These are phyloP conservation scores for Apiosordaria backusii DNA, from an alignment of 495 filamentous ascomycete genomes.

Conservation along the genomic window DNA sequence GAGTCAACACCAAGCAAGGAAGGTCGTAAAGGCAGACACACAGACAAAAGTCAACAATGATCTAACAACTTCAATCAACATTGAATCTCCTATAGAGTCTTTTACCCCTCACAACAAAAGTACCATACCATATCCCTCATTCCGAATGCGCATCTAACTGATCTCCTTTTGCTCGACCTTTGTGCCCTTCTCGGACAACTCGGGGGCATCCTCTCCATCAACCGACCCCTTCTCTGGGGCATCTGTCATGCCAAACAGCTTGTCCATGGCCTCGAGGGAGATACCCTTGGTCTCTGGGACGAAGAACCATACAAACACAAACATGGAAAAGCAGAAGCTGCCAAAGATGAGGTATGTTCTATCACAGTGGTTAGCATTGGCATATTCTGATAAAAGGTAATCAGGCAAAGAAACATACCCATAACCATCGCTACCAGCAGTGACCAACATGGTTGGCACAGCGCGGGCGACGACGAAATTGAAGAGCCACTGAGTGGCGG, in stretches of 20 bases:
- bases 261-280: slow-evolving; percentile 40
- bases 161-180: slow-evolving; percentile 11
- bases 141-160: background rate
- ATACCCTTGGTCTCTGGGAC: slow-evolving; percentile 68
- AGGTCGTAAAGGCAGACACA: slow-evolving; percentile 5
- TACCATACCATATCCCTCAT: background rate
- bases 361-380: background rate
- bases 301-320: slow-evolving; percentile 66
- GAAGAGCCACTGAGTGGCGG: slow-evolving; percentile 68
- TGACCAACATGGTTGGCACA: slow-evolving; percentile 62
- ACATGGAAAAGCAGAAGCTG: slow-evolving; percentile 64
- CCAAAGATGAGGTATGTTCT: slow-evolving; percentile 55
- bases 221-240: slow-evolving; percentile 16
- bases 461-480: slow-evolving; percentile 66
- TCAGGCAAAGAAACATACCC: slow-evolving; percentile 30
- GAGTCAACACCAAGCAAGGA: background rate
- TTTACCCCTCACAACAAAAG: background rate
- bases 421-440: slow-evolving; percentile 60
- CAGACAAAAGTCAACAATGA: background rate
- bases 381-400: background rate
- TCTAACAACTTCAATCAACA: background rate
- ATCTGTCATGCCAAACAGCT: slow-evolving; percentile 36
- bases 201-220: background rate
- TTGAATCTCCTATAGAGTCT: background rate
- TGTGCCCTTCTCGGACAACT: slow-evolving; percentile 1